Base-by-base conservation (phyloP, 345 rosid genomes). In the Gossypium longicalyx region DNA sequence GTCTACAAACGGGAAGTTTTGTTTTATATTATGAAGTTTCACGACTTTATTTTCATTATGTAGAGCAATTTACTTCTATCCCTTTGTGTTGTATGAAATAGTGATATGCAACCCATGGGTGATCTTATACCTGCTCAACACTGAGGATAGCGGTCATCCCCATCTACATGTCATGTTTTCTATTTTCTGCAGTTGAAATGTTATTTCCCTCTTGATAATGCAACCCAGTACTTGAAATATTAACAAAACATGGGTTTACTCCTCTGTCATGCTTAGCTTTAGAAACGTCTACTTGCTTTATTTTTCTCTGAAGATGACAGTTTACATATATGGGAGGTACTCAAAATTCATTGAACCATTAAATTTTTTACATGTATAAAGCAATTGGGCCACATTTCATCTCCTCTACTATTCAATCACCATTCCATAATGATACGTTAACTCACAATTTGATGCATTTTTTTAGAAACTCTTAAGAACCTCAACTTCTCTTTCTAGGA, bases 401-500 rank as follows among this genome's bases (percentile, higher is more conserved):
- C 44, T 4, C 29, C 12, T 41, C 58, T 51, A 13, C 38, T 6
- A 25, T 48, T 47, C 8, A 48, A 48, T 20, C 9, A 2, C 7
- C n/a, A 41, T 51, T 49, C 48, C 58, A 0, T 34, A 8, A 23
- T 51, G 41, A 56, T 34, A 23, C 29, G 12, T 45, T 10, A 13
- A 2, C 12, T 23, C 13, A 23, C 20, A 25, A 25, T 27, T 22
- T 5, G 51, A 47, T 47, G 0, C 4, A 25, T 1, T 10, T 27
- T 5, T 4, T 0, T 27, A 25, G 74, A 45, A 38, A n/a, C n/a
- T 23, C 41, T 77, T 48, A 75, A 9, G 41, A 27, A 64, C 1
- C 57, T 73, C 67, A 77, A 22, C 68, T 57, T 64, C 77, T 76
- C 71, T 83, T 90, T 67, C 76, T 65, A 7, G 64, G 48, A 71